A percentile compares a stretch with the other conserved stretches of the same genome.
These are phyloP conservation scores for Rosa multiflora DNA, from an alignment of 306 rosid species.

Conservation along the genomic window DNA sequence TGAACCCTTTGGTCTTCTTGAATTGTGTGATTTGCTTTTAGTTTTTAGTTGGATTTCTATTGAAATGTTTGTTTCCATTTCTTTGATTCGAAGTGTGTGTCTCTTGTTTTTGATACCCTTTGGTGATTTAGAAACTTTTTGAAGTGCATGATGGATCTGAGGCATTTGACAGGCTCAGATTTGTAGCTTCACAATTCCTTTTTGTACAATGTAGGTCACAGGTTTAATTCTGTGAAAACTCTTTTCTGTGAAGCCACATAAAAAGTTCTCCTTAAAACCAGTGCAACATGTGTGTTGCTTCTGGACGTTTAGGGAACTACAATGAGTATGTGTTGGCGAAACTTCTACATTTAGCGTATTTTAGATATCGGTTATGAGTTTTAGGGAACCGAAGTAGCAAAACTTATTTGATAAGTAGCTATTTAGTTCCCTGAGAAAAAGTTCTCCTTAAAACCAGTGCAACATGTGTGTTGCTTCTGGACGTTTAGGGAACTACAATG, in stretches of 20 bases:
- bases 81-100: not conserved
- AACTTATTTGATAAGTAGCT: not conserved
- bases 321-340: conserved; percentile 9
- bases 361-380: not conserved
- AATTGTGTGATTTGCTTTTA: not conserved
- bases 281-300: conserved; percentile 44
- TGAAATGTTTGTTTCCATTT: not conserved
- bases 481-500: conserved; percentile 70
- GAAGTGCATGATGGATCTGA: not conserved
- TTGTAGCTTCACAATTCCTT: conserved; percentile 37
- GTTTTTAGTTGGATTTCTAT: not conserved
- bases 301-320: conserved; percentile 80
- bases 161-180: not conserved
- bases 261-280: conserved; percentile 69
- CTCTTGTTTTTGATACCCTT: not conserved
- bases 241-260: conserved; percentile 44
- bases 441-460: conserved; percentile 74
- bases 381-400: not conserved
- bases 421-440: not conserved
- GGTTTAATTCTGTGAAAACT: conserved; percentile 29
- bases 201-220: conserved; percentile 15
- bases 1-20: not conserved
- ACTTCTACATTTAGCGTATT: not conserved
- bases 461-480: conserved; percentile 50
- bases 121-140: not conserved